Evolutionary conservation across 352 stramenopile genomes (phyloP), one percentile per base, ranked within the genome.

Genomic region (Globisporangium spiculum): DNA sequence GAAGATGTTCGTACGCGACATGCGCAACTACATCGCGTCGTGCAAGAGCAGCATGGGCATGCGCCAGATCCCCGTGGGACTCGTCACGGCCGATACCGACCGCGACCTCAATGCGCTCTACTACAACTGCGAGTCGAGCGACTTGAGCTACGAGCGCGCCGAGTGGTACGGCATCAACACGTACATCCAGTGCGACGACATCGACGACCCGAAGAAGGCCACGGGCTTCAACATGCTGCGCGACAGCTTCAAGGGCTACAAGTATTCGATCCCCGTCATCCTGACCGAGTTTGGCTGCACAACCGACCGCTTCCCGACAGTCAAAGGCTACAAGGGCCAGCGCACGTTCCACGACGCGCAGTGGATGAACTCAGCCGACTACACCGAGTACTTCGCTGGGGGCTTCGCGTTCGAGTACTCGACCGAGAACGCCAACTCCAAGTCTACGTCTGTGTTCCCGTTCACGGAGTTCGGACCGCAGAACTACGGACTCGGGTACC

Each of bases 1-100:
- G 63, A 97, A 96, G 68, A 97, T 94, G 69, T 95, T 96, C 68
- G 74, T 97, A 46, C 77, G 81, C 0, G 90, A 96, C 75, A 97
- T 97, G 87, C 77, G 89, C 54, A 74, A 75, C 38, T 97, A 81
- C 74, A 83, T 95, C 27, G 56, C 72, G 8, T 76, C 65, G 4
- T 96, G 88, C 63, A 62, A 62, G 20, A 26, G n/a, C 12, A 26
- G 32, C 59, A 50, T 74, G n/a, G 68, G 27, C 24, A 83, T 91
- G 66, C 84, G 88, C 20, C 32, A 86, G 59, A 79, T 96, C 30
- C 87, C 90, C 1, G 78, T 97, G 20, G 88, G 90, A 8, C 73
- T 94, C 36, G 82, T 93, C 24, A 75, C 90, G 36, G 86, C 86
- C 20, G 83, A 94, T 70, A 75, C 74, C 3, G 52, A 92, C 58